Evolutionary conservation across 2,329 filamentous ascomycete species (phyloP), one percentile per base, ranked within the genome.

Genomic region (Colletotrichum lentis): DNA sequence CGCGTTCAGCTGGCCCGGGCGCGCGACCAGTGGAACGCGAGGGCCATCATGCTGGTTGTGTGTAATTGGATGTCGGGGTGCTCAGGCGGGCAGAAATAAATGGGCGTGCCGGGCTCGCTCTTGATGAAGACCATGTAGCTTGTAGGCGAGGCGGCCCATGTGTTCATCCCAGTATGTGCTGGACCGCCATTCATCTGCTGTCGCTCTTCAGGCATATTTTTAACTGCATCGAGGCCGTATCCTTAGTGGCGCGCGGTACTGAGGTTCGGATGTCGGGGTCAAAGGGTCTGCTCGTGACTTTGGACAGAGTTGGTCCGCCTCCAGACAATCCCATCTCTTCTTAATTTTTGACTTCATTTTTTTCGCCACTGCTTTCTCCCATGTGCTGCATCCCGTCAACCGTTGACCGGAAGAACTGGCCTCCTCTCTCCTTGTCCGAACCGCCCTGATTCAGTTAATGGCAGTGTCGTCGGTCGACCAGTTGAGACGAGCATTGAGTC

Each of bases 1-100:
- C 16, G 64, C 52, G 53, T 64, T 67, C 64, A 67, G 64, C 64
- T 57, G 59, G 44, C 54, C 41, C 54, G 60, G 64, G 49, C 58
- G 27, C 11, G 61, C 39, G 41, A 43, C 39, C 37, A 52, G 58
- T 62, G 58, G 46, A 63, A 58, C 39, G 31, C n/a, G 39, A 57
- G 53, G 64, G 53, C 64, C 53, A 67, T 59, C 53, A 64, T 31
- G 53, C 52, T 22, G 46, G 53, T 31, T 39, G 24, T 5, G 31
- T 18, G 35, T 20, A 18, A 39, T 35, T 58, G 56, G 43, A 4
- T 12, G 31, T 31, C 27, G 22, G 41, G 18, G 31, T 39, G n/a
- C 31, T 20, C 31, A 39, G 11, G 12, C n/a, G 31, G 12, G 22
- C 39, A 50, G 22, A 31, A 24, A 35, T 7, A 35, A 43, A 41